A percentile compares a stretch with the other conserved stretches of the same genome.
Conservation (phyloP, 441 rosid genomes). For the Gossypium davidsonii region DNA sequence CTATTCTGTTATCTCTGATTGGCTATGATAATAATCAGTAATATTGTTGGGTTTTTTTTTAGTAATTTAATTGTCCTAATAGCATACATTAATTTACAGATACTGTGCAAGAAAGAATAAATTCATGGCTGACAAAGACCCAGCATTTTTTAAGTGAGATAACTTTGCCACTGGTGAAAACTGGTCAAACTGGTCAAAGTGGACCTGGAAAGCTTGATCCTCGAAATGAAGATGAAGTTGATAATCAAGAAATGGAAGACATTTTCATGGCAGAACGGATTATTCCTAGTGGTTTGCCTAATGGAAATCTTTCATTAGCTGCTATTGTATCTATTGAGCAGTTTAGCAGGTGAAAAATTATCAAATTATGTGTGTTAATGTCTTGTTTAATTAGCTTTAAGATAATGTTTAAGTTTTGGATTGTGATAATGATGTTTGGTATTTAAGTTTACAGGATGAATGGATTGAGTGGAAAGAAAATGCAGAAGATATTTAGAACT, state of each 20-base stretch:
- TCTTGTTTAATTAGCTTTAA: neutral
- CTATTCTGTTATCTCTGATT: neutral
- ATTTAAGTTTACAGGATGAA: conserved; percentile 77
- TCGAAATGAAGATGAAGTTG: conserved; percentile 23
- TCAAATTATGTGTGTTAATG: neutral
- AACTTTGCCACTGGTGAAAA: conserved; percentile 50
- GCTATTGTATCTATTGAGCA: conserved; percentile 86
- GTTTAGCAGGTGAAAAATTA: conserved; percentile 70
- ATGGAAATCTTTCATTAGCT: conserved; percentile 64
- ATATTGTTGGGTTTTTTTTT: neutral
- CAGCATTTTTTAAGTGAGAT: conserved; percentile 54
- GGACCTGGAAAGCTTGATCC: conserved; percentile 43
- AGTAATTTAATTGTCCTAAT: neutral
- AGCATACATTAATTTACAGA: conserved; percentile 26
- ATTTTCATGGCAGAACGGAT: conserved; percentile 70
- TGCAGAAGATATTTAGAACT: conserved; percentile 79
- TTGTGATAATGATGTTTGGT: conserved; percentile 31
- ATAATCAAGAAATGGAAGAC: conserved; percentile 54
- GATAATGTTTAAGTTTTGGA: neutral
- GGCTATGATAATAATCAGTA: neutral
- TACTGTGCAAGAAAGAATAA: conserved; percentile 63
- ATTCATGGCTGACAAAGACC: conserved; percentile 73
- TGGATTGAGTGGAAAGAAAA: conserved; percentile 73
- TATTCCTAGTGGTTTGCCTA: conserved; percentile 43
- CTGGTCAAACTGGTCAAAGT: conserved; percentile 34